These are phyloP conservation scores for Neurospora tetrasperma DNA, from an alignment of 495 filamentous ascomycete species.

Conservation along the genomic window DNA sequence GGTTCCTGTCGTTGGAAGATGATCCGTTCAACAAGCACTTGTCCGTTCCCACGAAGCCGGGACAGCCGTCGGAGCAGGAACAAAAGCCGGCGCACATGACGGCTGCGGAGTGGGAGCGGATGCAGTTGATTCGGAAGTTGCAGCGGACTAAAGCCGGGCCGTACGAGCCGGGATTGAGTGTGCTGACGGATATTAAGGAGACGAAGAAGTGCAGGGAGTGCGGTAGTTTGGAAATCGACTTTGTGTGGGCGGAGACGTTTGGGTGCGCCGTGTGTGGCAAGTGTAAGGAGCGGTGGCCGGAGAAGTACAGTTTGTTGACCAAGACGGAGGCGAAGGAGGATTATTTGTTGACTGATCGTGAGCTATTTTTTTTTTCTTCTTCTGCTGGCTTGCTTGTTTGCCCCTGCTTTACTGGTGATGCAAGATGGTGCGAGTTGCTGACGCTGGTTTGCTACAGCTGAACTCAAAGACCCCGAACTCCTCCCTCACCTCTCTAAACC, in stretches of 20 bases:
- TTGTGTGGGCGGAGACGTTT: slow-evolving; percentile 82
- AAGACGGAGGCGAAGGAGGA: slow-evolving; percentile 96
- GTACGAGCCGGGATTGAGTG: slow-evolving; percentile 76
- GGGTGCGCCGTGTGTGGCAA: slow-evolving; percentile 55
- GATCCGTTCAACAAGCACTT: slow-evolving; percentile 81
- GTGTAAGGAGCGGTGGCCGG: slow-evolving; percentile 82
- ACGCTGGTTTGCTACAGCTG: slow-evolving; percentile 39
- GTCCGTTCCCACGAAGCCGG: slow-evolving; percentile 32
- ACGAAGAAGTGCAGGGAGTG: slow-evolving; percentile 78
- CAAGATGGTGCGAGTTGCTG: too few relatives aligned
- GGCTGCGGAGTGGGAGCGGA: slow-evolving; percentile 80
- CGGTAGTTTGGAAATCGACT: slow-evolving; percentile 76
- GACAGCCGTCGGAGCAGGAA: slow-evolving; percentile 31
- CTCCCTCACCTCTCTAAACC: slow-evolving; percentile 80
- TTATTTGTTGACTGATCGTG: slow-evolving; percentile 88
- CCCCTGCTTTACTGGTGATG: too few relatives aligned
- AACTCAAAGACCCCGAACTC: slow-evolving; percentile 74
- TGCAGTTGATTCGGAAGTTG: slow-evolving; percentile 58
- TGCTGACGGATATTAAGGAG: slow-evolving; percentile 40
- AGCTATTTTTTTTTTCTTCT: slow-evolving; percentile 21
- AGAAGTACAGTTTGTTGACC: slow-evolving; percentile 86
- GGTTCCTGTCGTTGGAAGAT: slow-evolving; percentile 77
- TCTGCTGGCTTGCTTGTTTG: slow-evolving; percentile 4
- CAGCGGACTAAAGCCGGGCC: slow-evolving; percentile 66
- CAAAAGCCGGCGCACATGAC: slow-evolving; percentile 84